Evolutionary conservation across 2,329 filamentous ascomycete species (phyloP).

Genomic region (Tolypocladium capitatum): DNA sequence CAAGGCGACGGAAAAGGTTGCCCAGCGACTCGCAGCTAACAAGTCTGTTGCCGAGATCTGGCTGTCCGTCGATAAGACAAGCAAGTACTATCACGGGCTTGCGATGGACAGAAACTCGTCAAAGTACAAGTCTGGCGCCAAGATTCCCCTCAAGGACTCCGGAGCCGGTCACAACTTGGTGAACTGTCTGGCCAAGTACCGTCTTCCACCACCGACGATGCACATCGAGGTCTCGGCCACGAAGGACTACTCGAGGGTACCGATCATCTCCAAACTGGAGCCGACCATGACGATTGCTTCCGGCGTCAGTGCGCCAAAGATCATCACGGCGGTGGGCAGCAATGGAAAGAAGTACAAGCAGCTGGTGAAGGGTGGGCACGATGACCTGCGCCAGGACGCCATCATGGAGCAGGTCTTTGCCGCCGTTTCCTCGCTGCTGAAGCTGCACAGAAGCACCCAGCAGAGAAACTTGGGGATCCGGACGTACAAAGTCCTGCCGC

Average conservation of each 20-base stretch:
- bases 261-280: conserved; percentile 60
- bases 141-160: conserved; percentile 51
- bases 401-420: conserved; percentile 99
- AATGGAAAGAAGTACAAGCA: conserved; percentile 77
- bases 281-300: conserved; percentile 72
- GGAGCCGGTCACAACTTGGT: conserved; percentile 49
- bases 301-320: conserved; percentile 86
- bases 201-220: conserved; percentile 81
- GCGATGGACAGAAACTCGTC: conserved; percentile 52
- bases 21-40: conserved; percentile 43
- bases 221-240: conserved; percentile 61
- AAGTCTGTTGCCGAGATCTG: conserved; percentile 44
- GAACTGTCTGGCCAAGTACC: conserved; percentile 47
- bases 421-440: conserved; percentile 80
- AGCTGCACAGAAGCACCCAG: conserved; percentile 72
- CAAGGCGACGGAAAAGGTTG: conserved; percentile 57
- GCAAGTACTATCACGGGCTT: conserved; percentile 50
- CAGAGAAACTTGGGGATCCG: conserved; percentile 82
- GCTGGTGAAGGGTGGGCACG: conserved; percentile 87
- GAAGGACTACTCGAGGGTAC: conserved; percentile 63
- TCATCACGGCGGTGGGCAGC: conserved; percentile 67
- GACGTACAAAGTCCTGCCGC: conserved; percentile 91
- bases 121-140: conserved; percentile 55
- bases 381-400: conserved; percentile 91
- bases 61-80: conserved; percentile 60